phyloP scores from a whole-genome alignment of 352 stramenopile species.

The Globisporangium radiosum region DNA sequence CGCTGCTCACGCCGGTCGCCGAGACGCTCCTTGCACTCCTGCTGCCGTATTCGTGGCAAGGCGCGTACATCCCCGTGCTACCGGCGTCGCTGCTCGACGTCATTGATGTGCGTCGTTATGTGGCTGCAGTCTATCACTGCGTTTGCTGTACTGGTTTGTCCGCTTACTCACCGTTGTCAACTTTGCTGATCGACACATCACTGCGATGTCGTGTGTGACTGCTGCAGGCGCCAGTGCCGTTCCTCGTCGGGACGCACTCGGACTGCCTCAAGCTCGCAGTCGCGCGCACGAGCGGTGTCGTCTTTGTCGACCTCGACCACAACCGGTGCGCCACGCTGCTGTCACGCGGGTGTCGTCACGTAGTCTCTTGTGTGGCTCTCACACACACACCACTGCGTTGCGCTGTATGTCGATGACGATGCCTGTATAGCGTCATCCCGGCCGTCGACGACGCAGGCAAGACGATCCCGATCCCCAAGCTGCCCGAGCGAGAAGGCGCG shows the following conservation, averaged over 20 bases:
- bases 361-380: background rate
- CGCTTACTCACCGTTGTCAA: background rate
- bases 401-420: background rate
- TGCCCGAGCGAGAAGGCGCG: conserved; percentile 58
- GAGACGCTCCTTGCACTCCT: conserved; percentile 90
- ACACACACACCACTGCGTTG: background rate
- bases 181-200: no score
- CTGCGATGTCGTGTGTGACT: background rate
- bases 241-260: conserved; percentile 89
- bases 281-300: conserved; percentile 70
- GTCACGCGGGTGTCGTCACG: background rate
- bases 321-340: conserved; percentile 48
- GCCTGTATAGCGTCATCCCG: conserved; percentile 47
- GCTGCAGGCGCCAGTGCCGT: conserved; percentile 87
- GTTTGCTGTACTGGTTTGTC: background rate
- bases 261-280: conserved; percentile 62
- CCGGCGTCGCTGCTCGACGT: conserved; percentile 90
- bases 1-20: conserved; percentile 85
- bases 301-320: conserved; percentile 94
- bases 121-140: background rate
- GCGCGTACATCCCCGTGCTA: conserved; percentile 92
- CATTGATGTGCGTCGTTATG: conserved; percentile 72
- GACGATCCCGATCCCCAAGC: conserved; percentile 54
- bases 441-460: conserved; percentile 63
- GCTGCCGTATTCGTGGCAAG: conserved; percentile 94